A percentile compares a stretch with the other conserved stretches of the same genome.
Evolutionary conservation across 306 rosid genomes (phyloP).

Genomic region (Dalbergia cochinchinensis): DNA sequence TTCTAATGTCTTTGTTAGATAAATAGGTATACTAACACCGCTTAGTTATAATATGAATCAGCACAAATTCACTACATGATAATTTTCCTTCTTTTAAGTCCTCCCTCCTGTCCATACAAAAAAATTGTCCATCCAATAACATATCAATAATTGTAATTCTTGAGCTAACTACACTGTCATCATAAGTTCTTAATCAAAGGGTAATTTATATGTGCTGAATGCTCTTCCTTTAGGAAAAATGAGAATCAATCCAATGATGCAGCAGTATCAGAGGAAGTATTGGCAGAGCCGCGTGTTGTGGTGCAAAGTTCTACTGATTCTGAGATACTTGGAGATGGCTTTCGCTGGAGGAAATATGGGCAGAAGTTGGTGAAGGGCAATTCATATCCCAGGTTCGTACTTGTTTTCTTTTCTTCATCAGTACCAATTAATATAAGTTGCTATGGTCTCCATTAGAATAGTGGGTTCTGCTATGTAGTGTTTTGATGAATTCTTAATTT

Average conservation of each 20-base stretch:
- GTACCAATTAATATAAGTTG: not conserved
- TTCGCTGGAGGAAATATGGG: conserved; percentile 99
- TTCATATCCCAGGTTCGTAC: conserved; percentile 80
- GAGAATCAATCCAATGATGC: conserved; percentile 69
- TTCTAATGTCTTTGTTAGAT: not conserved
- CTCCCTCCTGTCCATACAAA: not conserved
- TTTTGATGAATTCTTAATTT: not conserved
- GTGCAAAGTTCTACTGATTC: conserved; percentile 70
- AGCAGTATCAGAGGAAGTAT: conserved; percentile 61
- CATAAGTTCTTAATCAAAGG: conserved; percentile 11
- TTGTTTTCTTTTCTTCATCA: not conserved
- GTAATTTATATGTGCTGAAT: conserved; percentile 16
- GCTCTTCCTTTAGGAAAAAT: conserved; percentile 64
- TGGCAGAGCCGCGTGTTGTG: conserved; percentile 63
- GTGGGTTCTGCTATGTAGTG: not conserved
- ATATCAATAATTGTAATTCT: not conserved
- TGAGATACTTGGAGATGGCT: conserved; percentile 77
- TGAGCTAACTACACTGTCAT: conserved; percentile 10
- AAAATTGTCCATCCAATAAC: not conserved
- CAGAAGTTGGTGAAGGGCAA: conserved; percentile 96
- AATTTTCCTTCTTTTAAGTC: not conserved
- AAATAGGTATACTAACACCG: not conserved
- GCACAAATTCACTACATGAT: not conserved
- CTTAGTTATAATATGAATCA: not conserved
- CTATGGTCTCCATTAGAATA: not conserved